Conservation (phyloP, 1,284 basidiomycete species). For the Marasmius fiardii region DNA sequence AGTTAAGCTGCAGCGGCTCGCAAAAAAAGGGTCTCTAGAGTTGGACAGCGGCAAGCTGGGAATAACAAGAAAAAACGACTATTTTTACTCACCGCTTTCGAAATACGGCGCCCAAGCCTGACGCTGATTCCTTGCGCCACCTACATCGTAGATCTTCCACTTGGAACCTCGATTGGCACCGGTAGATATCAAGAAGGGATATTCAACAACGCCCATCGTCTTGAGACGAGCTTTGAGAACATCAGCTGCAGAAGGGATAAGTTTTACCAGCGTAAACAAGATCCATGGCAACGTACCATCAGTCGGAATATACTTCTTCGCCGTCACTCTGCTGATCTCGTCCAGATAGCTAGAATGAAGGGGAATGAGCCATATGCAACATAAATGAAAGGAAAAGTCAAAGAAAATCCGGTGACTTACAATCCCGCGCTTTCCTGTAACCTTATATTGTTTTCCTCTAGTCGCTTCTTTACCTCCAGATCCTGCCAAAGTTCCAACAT, state of each 20-base stretch:
- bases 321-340: constrained; percentile 74
- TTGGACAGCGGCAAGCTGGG: constrained; percentile 5
- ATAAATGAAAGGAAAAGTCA: constrained; percentile 2
- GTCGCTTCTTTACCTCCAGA: constrained; percentile 50
- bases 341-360: constrained; percentile 60
- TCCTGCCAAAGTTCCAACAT: constrained; percentile 77
- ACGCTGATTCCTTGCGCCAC: constrained; percentile 69
- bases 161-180: constrained; percentile 56
- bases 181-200: constrained; percentile 63
- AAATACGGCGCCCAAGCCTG: constrained; percentile 84
- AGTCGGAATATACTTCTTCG: constrained; percentile 75
- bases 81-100: constrained; percentile 57
- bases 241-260: constrained; percentile 46
- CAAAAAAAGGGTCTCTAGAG: not conserved
- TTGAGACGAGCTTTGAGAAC: constrained; percentile 69
- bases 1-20: not conserved
- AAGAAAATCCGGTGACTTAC: constrained; percentile 40
- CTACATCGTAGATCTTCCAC: constrained; percentile 83
- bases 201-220: constrained; percentile 75
- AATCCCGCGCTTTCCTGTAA: constrained; percentile 81
- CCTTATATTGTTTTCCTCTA: constrained; percentile 61
- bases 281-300: constrained; percentile 49
- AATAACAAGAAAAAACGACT: constrained; percentile 9
- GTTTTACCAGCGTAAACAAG: not conserved
- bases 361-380: constrained; percentile 14